Percentiles rank a stretch among this genome's conserved stretches.
Evolutionary conservation across 2,329 filamentous ascomycete genomes (phyloP).

Genomic region (Mariannaea elegans): DNA sequence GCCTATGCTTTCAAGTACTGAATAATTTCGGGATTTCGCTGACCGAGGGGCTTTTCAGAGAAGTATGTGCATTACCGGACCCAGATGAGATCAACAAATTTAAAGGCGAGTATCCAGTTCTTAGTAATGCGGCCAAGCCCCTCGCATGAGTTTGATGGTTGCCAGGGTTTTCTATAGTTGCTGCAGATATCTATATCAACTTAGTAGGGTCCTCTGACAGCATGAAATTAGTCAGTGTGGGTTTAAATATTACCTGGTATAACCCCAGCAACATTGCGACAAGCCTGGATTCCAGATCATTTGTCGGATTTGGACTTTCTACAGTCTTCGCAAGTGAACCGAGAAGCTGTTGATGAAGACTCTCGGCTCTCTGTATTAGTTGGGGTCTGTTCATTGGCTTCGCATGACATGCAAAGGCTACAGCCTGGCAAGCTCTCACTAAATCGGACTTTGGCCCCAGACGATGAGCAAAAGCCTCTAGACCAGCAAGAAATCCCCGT

Average conservation of each 20-base stretch:
- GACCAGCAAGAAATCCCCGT: neutral
- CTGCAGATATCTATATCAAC: neutral
- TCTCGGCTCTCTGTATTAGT: neutral
- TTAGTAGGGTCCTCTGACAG: neutral
- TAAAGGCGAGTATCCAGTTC: neutral
- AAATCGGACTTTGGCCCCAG: neutral
- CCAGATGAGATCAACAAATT: too few species aligned
- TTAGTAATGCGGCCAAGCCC: neutral
- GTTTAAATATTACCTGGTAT: neutral
- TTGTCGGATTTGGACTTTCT: neutral
- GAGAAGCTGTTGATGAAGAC: neutral
- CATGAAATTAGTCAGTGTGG: neutral
- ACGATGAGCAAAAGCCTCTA: neutral
- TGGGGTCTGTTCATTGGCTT: neutral
- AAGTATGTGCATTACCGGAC: too few species aligned
- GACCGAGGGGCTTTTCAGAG: too few species aligned
- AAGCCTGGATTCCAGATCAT: neutral
- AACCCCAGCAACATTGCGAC: neutral
- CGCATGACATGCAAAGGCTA: neutral
- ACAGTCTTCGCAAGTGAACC: neutral
- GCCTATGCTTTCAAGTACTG: too few species aligned
- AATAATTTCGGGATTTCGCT: too few species aligned
- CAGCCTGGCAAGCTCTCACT: neutral
- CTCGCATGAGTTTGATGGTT: neutral
- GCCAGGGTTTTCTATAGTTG: neutral